Evolutionary conservation across 306 rosid species (phyloP).

Genomic region (Styphnolobium japonicum): DNA sequence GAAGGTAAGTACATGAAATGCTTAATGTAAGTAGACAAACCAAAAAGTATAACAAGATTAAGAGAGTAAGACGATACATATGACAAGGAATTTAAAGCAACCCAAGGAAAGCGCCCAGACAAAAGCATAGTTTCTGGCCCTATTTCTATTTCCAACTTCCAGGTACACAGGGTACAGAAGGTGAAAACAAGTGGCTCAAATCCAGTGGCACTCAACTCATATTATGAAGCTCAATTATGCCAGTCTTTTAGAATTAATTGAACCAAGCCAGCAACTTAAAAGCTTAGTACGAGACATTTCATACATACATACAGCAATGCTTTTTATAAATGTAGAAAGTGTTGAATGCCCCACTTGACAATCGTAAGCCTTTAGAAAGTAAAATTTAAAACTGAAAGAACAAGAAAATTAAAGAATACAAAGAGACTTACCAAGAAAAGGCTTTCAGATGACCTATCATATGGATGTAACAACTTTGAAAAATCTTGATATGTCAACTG

Average conservation of each 20-base stretch:
- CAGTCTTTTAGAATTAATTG: background rate
- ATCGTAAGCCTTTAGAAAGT: background rate
- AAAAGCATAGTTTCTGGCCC: slow-evolving; percentile 8
- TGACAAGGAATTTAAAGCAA: slow-evolving; percentile 13
- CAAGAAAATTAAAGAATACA: slow-evolving; percentile 5
- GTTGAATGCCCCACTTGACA: background rate
- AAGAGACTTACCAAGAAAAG: slow-evolving; percentile 72
- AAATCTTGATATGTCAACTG: slow-evolving; percentile 53
- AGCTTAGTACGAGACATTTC: slow-evolving; percentile 11
- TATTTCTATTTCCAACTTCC: slow-evolving; percentile 11
- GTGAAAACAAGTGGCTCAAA: slow-evolving; percentile 18
- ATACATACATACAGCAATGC: background rate
- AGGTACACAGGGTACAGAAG: slow-evolving; percentile 14
- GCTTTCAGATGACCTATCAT: slow-evolving; percentile 85
- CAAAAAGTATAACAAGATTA: background rate
- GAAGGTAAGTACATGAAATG: slow-evolving; percentile 16
- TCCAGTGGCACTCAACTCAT: background rate
- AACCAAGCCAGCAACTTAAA: slow-evolving; percentile 24
- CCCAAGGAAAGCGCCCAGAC: slow-evolving; percentile 12
- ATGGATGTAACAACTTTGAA: slow-evolving; percentile 81
- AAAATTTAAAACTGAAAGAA: slow-evolving; percentile 16
- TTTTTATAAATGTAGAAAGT: background rate
- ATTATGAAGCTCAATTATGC: slow-evolving; percentile 11
- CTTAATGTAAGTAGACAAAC: slow-evolving; percentile 1
- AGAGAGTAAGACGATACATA: slow-evolving; percentile 3